Base-by-base conservation (phyloP, 1,139 yeast genomes). In the Debaryomycetaceae sp. region DNA sequence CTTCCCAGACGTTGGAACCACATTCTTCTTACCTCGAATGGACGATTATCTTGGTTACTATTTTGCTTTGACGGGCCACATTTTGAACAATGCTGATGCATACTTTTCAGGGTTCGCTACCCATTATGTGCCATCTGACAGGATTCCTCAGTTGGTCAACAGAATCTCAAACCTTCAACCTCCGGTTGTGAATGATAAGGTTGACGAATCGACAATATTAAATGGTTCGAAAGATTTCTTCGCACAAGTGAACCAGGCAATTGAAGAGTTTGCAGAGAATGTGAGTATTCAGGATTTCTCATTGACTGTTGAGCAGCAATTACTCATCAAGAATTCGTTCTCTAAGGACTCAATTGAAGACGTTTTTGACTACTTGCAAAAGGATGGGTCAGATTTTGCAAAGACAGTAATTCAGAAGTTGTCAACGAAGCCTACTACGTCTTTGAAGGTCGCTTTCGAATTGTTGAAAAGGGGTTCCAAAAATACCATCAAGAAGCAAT, bases 1-100 rank as follows among this genome's bases (percentile, higher is more conserved):
- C 64, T 87, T 88, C 71, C 96, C 97, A 7, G 99, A 93, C 63
- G 98, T 93, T 7, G 99, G 98, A 38, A 85, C 95, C 37, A 83
- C 96, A 6, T 91, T 87, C 66, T 91, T 91, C 67, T 72, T 95
- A 55, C 89, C 96, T 37, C 79, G 88, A 54, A 68, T 90, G 50
- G 93, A 87, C 58, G 89, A 88, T 48, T 81, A 87, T 58, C 68
- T 91, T 49, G 98, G 98, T 39, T 80, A 84, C 61, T 93, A 87
- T 64, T 70, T 89, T 50, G 95, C 96, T 13, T 72, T 93, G 54
- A 91, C 99, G 2, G 96, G 97, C 42, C 85, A 84, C 48, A 74
- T 86, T 30, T 67, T 93, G 53, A 64, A 68, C 48, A 98, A 98
- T 5, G 73, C 77, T 52, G 98, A 93, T 60, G 85, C 86, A 13